Base-by-base conservation (phyloP, 768 basidiomycete genomes). In the Arthromyces matolae region DNA sequence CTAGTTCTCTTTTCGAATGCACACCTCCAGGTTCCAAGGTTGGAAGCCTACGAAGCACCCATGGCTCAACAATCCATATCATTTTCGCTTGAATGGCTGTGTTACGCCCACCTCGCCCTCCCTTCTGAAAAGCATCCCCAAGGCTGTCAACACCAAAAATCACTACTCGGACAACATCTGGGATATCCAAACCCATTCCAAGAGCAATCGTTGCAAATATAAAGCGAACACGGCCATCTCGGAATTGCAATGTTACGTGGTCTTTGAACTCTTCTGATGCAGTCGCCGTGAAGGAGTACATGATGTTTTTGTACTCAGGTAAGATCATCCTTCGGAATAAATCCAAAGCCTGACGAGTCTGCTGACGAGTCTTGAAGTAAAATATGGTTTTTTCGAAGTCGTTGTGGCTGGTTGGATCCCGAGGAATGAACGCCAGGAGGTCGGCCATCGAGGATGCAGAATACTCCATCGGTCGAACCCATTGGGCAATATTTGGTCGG, bases 31-130 rank as follows among this genome's bases (percentile, higher is more conserved):
- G n/a, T n/a, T n/a, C n/a, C n/a, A n/a, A n/a, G n/a, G n/a, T n/a
- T n/a, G n/a, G n/a, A n/a, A n/a, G n/a, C n/a, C 8, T 19, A 40
- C 3, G 12, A 34, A 50, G 47, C 12, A 40, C 53, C 53, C 53
- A 54, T 3, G 42, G 47, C 40, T 54, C 53, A 13, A 54, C 39
- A 36, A 54, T 4, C 53, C 53, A 54, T 4, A 54, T 51, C 49
- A 50, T 45, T 18, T 5, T 27, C 2, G 49, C 53, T 13, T 50
- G 20, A 4, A 47, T 7, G 7, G 29, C 13, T 24, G 7, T 13
- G 4, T 35, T 23, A n/a, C 45, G 24, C 5, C 53, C 49, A 34
- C 44, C 49, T 14, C 44, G 33, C 5, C 52, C 52, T 8, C 48
- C 52, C 20, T 53, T 45, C 31, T 53, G 47, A 28, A 53, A 50